Conservation (phyloP, 352 stramenopile genomes). For the Aphanomyces stellatus region DNA sequence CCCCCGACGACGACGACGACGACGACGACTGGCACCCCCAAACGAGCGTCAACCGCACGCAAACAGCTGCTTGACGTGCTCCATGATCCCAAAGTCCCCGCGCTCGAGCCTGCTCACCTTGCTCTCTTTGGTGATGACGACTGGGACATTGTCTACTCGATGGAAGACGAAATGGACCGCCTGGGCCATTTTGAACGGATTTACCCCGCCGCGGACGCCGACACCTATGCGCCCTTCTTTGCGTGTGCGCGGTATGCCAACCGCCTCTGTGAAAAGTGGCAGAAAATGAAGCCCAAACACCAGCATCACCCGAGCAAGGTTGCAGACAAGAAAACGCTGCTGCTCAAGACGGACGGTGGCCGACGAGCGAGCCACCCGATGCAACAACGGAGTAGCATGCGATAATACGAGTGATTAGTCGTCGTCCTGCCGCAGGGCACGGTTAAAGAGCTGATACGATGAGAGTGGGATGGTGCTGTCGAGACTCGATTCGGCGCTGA, state of each 20-base stretch:
- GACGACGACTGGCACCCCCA: neutral
- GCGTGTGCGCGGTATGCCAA: conserved; percentile 17
- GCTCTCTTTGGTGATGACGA: conserved; percentile 43
- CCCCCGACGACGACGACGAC: neutral
- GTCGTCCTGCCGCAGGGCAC: conserved; percentile 1
- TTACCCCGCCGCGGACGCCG: conserved; percentile 29
- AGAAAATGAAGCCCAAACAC: neutral
- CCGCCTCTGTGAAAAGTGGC: conserved; percentile 20
- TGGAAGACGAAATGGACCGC: conserved; percentile 68
- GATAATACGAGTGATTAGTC: neutral
- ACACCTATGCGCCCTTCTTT: conserved; percentile 19
- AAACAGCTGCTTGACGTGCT: conserved; percentile 55
- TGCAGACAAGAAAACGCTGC: too few relatives aligned
- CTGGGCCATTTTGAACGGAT: conserved; percentile 64
- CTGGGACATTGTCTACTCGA: conserved; percentile 47
- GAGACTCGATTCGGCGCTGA: neutral
- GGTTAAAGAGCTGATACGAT: conserved; percentile 13
- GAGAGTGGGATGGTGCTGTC: conserved; percentile 6
- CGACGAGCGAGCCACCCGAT: too few relatives aligned
- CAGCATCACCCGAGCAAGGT: too few relatives aligned
- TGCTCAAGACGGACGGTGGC: too few relatives aligned
- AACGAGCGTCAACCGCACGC: conserved; percentile 24
- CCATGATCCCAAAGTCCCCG: conserved; percentile 30
- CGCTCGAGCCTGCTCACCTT: conserved; percentile 41
- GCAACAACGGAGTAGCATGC: too few relatives aligned